Conservation (phyloP, 2,329 filamentous ascomycete species). For the Colletotrichum higginsianum region DNA sequence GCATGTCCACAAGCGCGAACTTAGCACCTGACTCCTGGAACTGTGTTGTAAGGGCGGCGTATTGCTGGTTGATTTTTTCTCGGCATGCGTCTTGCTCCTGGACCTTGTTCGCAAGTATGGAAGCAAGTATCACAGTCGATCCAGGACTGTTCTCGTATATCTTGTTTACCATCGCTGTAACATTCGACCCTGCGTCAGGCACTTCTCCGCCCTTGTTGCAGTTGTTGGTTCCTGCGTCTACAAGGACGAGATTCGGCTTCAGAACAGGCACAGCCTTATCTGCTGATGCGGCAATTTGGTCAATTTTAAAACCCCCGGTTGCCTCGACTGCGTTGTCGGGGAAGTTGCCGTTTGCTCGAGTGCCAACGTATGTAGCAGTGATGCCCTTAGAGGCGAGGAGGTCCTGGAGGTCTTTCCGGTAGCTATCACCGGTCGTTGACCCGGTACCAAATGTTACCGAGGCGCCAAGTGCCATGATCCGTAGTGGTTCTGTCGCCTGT, state of each 20-base stretch:
- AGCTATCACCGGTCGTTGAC: constrained; percentile 55
- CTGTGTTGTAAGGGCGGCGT: constrained; percentile 12
- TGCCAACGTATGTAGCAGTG: constrained; percentile 29
- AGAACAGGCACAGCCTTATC: constrained; percentile 27
- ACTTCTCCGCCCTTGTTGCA: constrained; percentile 40
- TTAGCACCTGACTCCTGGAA: constrained; percentile 38
- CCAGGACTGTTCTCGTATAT: constrained; percentile 41
- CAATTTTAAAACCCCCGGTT: constrained; percentile 29
- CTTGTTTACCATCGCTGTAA: constrained; percentile 39
- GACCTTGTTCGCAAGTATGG: constrained; percentile 37
- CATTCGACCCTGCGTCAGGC: constrained; percentile 34
- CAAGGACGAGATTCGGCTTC: constrained; percentile 44
- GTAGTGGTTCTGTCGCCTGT: constrained; percentile 25
- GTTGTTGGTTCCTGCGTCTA: constrained; percentile 46
- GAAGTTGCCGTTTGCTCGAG: constrained; percentile 28
- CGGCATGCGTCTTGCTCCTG: constrained; percentile 38
- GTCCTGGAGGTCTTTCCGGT: constrained; percentile 52
- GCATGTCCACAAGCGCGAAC: constrained; percentile 44
- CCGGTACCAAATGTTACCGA: constrained; percentile 37
- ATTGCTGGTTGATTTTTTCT: constrained; percentile 44
- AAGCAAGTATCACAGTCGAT: constrained; percentile 35
- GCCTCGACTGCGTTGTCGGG: constrained; percentile 37
- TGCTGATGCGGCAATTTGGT: constrained; percentile 32
- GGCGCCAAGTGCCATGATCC: constrained; percentile 37
- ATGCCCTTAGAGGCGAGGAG: constrained; percentile 25